phyloP scores from a whole-genome alignment of 2,329 filamentous ascomycete genomes.

The Fusarium devonianum region DNA sequence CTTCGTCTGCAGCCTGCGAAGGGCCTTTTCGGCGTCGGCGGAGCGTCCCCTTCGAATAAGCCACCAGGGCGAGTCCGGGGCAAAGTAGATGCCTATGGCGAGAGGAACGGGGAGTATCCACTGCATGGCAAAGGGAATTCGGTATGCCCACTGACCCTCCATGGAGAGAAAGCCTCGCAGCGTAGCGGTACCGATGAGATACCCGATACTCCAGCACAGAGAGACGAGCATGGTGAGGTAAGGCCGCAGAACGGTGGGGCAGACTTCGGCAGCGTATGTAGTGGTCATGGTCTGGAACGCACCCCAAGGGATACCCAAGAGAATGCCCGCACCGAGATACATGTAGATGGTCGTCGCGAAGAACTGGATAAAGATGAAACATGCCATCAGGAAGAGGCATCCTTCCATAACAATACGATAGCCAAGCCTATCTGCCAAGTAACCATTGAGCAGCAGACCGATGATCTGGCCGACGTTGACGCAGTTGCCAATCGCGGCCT shows the following conservation, averaged over 20 bases:
- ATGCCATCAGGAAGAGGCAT: conserved; percentile 49
- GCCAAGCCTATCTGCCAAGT: conserved; percentile 53
- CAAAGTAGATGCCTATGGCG: conserved; percentile 52
- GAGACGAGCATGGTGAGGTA: conserved; percentile 58
- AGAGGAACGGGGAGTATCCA: conserved; percentile 57
- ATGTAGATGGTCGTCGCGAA: conserved; percentile 52
- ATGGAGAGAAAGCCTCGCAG: conserved; percentile 50
- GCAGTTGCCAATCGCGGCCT: conserved; percentile 57
- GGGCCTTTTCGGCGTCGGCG: conserved; percentile 48
- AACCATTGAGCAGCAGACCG: conserved; percentile 57
- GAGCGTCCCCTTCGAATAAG: conserved; percentile 51
- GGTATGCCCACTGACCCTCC: conserved; percentile 54
- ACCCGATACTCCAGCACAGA: conserved; percentile 58
- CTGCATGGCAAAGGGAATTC: conserved; percentile 57
- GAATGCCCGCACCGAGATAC: conserved; percentile 53
- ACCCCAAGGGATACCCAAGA: conserved; percentile 56
- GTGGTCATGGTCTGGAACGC: conserved; percentile 56
- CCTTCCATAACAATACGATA: conserved; percentile 55
- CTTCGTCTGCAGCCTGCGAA: conserved; percentile 48
- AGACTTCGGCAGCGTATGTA: conserved; percentile 57
- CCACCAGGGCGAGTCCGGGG: conserved; percentile 60
- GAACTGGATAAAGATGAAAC: conserved; percentile 58
- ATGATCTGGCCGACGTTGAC: conserved; percentile 56
- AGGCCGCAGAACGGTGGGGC: conserved; percentile 52
- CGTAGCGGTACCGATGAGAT: conserved; percentile 53